phyloP scores from a whole-genome alignment of 2,329 filamentous ascomycete genomes.

The Fusarium mexicanum region DNA sequence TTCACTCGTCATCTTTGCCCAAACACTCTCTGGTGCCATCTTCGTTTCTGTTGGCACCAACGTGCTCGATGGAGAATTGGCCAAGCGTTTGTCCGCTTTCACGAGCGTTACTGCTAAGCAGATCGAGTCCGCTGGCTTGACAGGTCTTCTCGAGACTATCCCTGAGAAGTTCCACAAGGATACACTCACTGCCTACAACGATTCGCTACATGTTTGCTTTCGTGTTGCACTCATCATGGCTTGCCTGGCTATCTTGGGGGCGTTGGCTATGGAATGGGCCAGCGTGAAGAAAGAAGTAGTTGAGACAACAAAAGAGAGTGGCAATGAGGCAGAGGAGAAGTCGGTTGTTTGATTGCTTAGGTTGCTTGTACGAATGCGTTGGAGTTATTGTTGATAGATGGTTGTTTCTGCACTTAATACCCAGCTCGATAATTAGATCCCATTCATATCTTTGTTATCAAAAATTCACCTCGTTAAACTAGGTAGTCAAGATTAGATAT shows the following conservation, averaged over 20 bases:
- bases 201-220: constrained; percentile 62
- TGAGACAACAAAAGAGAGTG: neutral
- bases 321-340: neutral
- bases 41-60: constrained; percentile 63
- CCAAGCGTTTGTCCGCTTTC: constrained; percentile 7
- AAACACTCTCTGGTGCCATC: constrained; percentile 56
- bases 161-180: constrained; percentile 1
- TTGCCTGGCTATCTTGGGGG: constrained; percentile 59
- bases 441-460: neutral
- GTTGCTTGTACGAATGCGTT: neutral
- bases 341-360: neutral
- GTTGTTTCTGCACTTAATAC: neutral
- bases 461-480: neutral
- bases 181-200: constrained; percentile 61
- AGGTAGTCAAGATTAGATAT: neutral
- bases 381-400: neutral
- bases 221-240: constrained; percentile 63
- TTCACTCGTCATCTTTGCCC: constrained; percentile 57
- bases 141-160: constrained; percentile 1
- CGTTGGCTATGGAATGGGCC: constrained; percentile 21
- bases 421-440: neutral
- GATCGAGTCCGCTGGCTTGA: constrained; percentile 19
- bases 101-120: constrained; percentile 2
- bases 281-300: constrained; percentile 4
- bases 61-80: constrained; percentile 60